Evolutionary conservation across 257 asterid species (phyloP), one percentile per base, ranked within the genome.

Genomic region (Primulina huaijiensis): DNA sequence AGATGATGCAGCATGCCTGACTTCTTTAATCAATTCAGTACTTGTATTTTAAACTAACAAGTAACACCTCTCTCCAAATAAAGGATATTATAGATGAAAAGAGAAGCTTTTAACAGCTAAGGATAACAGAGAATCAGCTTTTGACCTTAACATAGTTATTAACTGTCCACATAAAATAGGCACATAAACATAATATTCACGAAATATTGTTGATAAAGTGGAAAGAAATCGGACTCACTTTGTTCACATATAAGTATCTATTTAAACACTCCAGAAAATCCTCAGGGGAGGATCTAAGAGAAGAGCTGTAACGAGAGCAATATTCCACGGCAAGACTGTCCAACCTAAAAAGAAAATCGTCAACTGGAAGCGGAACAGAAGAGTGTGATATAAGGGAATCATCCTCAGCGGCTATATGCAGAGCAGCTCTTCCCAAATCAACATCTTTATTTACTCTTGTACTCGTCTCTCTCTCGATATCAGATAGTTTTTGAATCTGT

Each of bases 351-450:
- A 84, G 40, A 65, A 87, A 88, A 84, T 86, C 92, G 69, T 84
- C 91, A n/a, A 90, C 95, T 10, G 96, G 96, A 31, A 90, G 93
- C 1, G 96, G 91, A 74, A 90, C 96, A 64, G 96, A 90, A 58
- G 95, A 90, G 77, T 90, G 96, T 3, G 96, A 88, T 58, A 90
- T 55, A 12, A 90, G 86, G 69, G 95, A 88, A 72, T 90, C 96
- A 72, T 90, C 93, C 75, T 90, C 96, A 34, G 96, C 92, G 33
- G 95, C 95, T 74, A 90, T 82, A 65, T 88, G 77, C 71, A 90
- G 95, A 66, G 96, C 95, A 56, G 82, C 72, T 81, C 84, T 75
- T 34, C 87, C 91, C 77, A 90, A 75, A 75, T 90, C 88, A 70
- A 88, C 87, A 65, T 80, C 85, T 74, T 79, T 72, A 71, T 82